These are phyloP conservation scores for Phalaenopsis aphrodite DNA, from an alignment of 106 monocot species.

Conservation along the genomic window DNA sequence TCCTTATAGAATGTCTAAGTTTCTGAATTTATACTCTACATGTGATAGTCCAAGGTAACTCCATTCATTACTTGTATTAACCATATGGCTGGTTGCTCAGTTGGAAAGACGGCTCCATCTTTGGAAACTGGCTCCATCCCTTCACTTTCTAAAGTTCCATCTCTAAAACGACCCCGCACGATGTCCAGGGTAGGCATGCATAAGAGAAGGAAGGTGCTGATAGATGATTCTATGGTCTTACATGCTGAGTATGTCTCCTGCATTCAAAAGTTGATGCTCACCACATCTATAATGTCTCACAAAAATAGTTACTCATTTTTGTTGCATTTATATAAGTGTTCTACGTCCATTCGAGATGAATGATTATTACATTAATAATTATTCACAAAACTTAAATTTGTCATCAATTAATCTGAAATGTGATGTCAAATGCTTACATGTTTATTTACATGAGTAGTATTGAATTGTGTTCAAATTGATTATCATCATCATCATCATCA, in stretches of 20 bases:
- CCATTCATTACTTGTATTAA: constrained; percentile 3
- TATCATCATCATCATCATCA: no score
- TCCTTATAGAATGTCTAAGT: background rate
- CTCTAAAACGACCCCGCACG: constrained; percentile 58
- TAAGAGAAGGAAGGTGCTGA: constrained; percentile 77
- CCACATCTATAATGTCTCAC: background rate
- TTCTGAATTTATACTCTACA: background rate
- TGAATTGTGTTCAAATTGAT: no score
- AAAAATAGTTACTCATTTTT: background rate
- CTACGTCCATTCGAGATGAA: background rate
- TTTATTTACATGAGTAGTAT: no score
- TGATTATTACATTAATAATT: background rate
- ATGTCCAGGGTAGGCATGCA: constrained; percentile 26
- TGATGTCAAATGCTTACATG: no score
- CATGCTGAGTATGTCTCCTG: constrained; percentile 83
- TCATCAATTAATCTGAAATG: no score
- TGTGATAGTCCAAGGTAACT: background rate
- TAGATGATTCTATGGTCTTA: constrained; percentile 92
- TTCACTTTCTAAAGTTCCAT: constrained; percentile 25
- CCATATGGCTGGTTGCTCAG: constrained; percentile 30
- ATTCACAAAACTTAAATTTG: background rate
- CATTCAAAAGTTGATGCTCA: no score
- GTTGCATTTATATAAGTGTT: background rate
- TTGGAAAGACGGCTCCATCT: constrained; percentile 48
- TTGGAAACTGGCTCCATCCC: constrained; percentile 48